Evolutionary conservation across 2,329 filamentous ascomycete genomes (phyloP), one percentile per base, ranked within the genome.

Genomic region (Ophiostoma sp.): DNA sequence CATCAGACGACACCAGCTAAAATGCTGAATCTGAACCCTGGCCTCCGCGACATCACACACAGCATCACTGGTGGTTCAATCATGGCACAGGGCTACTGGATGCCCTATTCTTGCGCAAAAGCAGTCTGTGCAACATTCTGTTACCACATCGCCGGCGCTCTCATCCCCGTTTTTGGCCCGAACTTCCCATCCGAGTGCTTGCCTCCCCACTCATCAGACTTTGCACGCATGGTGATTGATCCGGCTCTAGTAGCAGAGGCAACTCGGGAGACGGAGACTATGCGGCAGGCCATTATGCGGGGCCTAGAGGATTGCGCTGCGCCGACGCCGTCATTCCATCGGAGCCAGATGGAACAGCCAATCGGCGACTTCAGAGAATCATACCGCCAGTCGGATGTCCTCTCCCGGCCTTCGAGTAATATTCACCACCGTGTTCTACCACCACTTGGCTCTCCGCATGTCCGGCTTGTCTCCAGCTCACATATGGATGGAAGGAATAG

Each of bases 61-160:
- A 97, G 94, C 81, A 97, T 98, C 80, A 99, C 96, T 0, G 96
- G 96, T 33, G 96, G 96, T 7, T 91, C 94, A 39, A 90, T 98
- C 73, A 90, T 90, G 75, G 95, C 95, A 70, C 96, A 99, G 90
- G 95, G 96, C 45, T 99, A 98, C 82, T 99, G 96, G 96, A 94
- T 98, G 88, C 95, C 95, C 1, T 98, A 91, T 78, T 84, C 89
- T 52, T 97, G 94, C 77, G 96, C 96, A 64, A 92, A 89, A 82
- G 94, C 94, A 12, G 85, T 99, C 70, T 97, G 95, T 78, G 89
- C 93, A 3, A 98, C 93, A 0, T 98, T 98, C 81, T 98, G 95
- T 83, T 90, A 91, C 80, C 84, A 88, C 48, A 97, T 99, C 75
- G 91, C 95, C 17, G 91, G 91, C 73, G 95, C 93, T 0, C 84